These are phyloP conservation scores for Globisporangium nunn DNA, from an alignment of 352 stramenopile species.

Conservation along the genomic window DNA sequence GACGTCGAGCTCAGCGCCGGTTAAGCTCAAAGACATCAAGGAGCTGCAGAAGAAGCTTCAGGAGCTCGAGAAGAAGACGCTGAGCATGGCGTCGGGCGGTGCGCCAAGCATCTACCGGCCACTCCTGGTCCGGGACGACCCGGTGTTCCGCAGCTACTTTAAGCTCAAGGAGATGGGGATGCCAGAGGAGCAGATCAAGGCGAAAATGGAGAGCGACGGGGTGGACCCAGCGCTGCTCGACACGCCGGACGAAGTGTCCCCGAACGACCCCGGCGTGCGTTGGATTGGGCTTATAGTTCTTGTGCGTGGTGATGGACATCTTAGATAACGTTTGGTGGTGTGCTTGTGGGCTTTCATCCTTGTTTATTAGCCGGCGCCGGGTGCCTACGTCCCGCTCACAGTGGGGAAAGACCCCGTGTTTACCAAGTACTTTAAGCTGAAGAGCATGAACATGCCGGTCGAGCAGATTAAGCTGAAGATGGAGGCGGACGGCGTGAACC, in stretches of 20 bases:
- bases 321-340: too few relatives aligned
- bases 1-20: slow-evolving; percentile 23
- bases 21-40: slow-evolving; percentile 72
- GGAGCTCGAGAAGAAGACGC: slow-evolving; percentile 70
- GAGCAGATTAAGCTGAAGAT: slow-evolving; percentile 87
- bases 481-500: slow-evolving; percentile 68
- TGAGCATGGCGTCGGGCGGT: slow-evolving; percentile 20
- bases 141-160: slow-evolving; percentile 74
- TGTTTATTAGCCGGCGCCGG: slow-evolving; percentile 36
- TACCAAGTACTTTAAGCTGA: slow-evolving; percentile 86
- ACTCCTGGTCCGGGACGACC: slow-evolving; percentile 64
- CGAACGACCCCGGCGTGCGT: slow-evolving; percentile 68
- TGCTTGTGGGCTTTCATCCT: background rate
- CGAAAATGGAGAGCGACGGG: slow-evolving; percentile 73
- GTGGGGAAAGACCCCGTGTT: slow-evolving; percentile 73
- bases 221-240: slow-evolving; percentile 56
- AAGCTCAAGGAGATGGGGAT: slow-evolving; percentile 79
- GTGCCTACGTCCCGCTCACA: slow-evolving; percentile 61
- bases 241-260: slow-evolving; percentile 58
- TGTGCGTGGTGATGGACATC: background rate
- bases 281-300: background rate
- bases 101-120: slow-evolving; percentile 33
- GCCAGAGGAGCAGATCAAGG: slow-evolving; percentile 71
- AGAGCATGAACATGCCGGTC: slow-evolving; percentile 72
- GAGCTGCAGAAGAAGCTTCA: slow-evolving; percentile 64